Evolutionary conservation across 306 rosid species (phyloP).

Genomic region (Parietaria judaica): DNA sequence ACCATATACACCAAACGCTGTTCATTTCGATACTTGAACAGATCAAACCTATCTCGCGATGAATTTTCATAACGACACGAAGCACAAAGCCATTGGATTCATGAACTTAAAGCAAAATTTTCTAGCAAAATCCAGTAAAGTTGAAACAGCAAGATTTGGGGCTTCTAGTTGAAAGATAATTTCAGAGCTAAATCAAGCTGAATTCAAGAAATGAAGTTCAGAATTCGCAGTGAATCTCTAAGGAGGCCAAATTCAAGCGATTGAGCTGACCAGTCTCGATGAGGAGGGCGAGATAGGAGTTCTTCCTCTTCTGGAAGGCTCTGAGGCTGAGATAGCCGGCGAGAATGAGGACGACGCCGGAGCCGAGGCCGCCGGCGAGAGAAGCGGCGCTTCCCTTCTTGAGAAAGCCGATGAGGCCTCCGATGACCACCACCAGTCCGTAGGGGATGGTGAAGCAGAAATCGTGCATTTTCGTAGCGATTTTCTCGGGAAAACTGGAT

Average conservation of each 20-base stretch:
- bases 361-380: conserved; percentile 56
- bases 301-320: conserved; percentile 57
- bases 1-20: neutral
- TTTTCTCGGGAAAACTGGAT: conserved; percentile 12
- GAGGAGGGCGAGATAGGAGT: conserved; percentile 49
- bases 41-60: too few species aligned
- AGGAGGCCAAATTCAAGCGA: too few species aligned
- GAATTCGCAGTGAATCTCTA: too few species aligned
- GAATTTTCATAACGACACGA: neutral
- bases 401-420: conserved; percentile 61
- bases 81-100: too few species aligned
- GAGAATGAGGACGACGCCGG: conserved; percentile 51
- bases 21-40: neutral
- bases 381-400: conserved; percentile 68
- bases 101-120: too few species aligned
- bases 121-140: too few species aligned
- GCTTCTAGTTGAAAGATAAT: too few species aligned
- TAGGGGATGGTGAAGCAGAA: conserved; percentile 90
- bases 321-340: conserved; percentile 76
- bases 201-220: too few species aligned
- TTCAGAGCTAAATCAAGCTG: too few species aligned
- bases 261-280: conserved; percentile 48
- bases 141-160: too few species aligned
- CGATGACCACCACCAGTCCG: conserved; percentile 56
- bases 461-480: conserved; percentile 57